Evolutionary conservation across 805 yeast genomes (phyloP).

Genomic region (Saccharomycopsis vini): DNA sequence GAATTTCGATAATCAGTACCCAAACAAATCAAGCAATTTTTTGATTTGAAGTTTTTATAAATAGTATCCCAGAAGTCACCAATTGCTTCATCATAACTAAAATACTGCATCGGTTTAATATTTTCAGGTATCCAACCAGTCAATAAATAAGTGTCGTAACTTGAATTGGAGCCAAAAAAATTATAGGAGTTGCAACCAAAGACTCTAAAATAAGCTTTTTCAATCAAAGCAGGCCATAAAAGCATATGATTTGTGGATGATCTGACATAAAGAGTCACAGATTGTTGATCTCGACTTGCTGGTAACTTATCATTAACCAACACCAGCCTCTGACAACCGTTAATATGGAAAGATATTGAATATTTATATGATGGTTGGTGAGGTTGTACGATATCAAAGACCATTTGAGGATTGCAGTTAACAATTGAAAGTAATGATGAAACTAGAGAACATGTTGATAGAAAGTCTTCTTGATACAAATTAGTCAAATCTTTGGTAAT

Average conservation of each 20-base stretch:
- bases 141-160: slow-evolving; percentile 54
- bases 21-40: slow-evolving; percentile 44
- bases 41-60: slow-evolving; percentile 25
- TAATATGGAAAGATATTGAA: slow-evolving; percentile 9
- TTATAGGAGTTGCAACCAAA: slow-evolving; percentile 45
- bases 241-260: slow-evolving; percentile 21
- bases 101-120: slow-evolving; percentile 26
- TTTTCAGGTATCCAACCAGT: slow-evolving; percentile 72
- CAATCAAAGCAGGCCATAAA: slow-evolving; percentile 66
- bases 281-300: not conserved
- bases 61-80: slow-evolving; percentile 30
- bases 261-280: not conserved
- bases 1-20: slow-evolving; percentile 34
- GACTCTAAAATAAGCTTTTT: slow-evolving; percentile 62
- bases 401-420: slow-evolving; percentile 6
- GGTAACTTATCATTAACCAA: slow-evolving; percentile 16
- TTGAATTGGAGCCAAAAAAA: slow-evolving; percentile 70
- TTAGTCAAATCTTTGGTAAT: slow-evolving; percentile 3
- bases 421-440: slow-evolving; percentile 13
- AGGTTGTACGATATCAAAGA: slow-evolving; percentile 5
- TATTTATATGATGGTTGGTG: slow-evolving; percentile 12
- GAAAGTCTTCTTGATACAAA: slow-evolving; percentile 13
- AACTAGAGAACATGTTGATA: slow-evolving; percentile 16
- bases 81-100: slow-evolving; percentile 22
- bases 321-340: slow-evolving; percentile 12